Base-by-base conservation (phyloP, 345 rosid genomes). In the Syzygium aromaticum region DNA sequence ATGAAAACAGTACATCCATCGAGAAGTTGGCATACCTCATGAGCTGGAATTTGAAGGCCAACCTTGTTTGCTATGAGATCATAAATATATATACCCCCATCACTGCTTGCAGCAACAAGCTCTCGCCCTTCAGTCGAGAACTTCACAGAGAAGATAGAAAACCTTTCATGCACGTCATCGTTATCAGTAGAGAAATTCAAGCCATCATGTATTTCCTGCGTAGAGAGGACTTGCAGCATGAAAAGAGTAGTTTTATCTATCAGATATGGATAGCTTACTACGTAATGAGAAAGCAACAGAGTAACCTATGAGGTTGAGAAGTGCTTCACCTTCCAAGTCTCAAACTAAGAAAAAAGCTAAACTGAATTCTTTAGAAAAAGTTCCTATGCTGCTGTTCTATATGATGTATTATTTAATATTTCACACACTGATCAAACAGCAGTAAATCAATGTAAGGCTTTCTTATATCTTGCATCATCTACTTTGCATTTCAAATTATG, bases 41-140 rank as follows among this genome's bases (percentile, higher is more conserved):
- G 97, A 23, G 97, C 96, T 19, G 86, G 90, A 30, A 95, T 91
- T 51, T 86, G 89, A 61, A 95, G 93, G 88, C 90, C 90, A 78
- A 89, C 89, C 88, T 83, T 94, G 84, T 92, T 92, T 30, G 93
- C 87, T 85, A 87, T 90, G n/a, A 95, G 95, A 90, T 95, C 95
- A 87, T 94, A 94, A 86, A 95, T 90, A 89, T 94, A 92, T 87
- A 95, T 95, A 25, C 84, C 88, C 84, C 86, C 85, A 88, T 95
- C 93, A 88, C 77, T 73, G 43, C 92, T 90, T 52, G 90, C 93
- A 85, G 97, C 97, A 4, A 95, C 94, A 87, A 95, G 93, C 87
- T 95, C 97, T 85, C 90, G 90, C 28, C 97, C 97, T 92, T 94
- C 97, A 25, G 89, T 92, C 51, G 97, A 95, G 88, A 94, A 95